A percentile compares a stretch with the other conserved stretches of the same genome.
These are phyloP conservation scores for Colletotrichum nymphaeae DNA, from an alignment of 2,329 filamentous ascomycete genomes.

Conservation along the genomic window DNA sequence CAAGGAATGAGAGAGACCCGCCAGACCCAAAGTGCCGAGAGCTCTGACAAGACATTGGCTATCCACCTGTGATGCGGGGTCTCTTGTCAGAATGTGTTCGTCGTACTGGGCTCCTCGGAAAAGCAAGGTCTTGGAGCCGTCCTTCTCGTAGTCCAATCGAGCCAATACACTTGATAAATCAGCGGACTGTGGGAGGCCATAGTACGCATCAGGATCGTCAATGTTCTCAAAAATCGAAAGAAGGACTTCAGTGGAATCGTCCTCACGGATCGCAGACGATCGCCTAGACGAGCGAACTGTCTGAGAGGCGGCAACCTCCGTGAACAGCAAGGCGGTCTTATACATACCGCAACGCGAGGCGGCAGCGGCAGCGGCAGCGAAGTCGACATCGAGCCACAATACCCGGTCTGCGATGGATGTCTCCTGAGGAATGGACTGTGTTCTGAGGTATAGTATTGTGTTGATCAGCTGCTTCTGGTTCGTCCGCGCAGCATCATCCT, in stretches of 20 bases:
- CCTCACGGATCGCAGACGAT: conserved; percentile 67
- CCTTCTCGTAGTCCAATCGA: conserved; percentile 88
- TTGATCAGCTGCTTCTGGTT: conserved; percentile 81
- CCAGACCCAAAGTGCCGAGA: conserved; percentile 83
- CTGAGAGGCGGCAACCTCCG: conserved; percentile 77
- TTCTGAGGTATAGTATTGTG: conserved; percentile 87
- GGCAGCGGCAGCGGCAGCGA: conserved; percentile 74
- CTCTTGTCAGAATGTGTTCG: conserved; percentile 76
- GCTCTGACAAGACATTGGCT: conserved; percentile 79
- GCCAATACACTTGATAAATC: conserved; percentile 82
- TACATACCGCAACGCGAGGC: conserved; percentile 85
- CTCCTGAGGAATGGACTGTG: conserved; percentile 80
- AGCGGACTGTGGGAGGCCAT: conserved; percentile 84
- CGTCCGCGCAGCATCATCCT: conserved; percentile 41
- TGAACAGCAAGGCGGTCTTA: conserved; percentile 86
- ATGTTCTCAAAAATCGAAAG: conserved; percentile 90
- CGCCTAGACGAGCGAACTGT: conserved; percentile 70
- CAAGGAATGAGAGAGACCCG: conserved; percentile 86
- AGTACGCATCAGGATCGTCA: conserved; percentile 96
- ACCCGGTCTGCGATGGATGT: conserved; percentile 81
- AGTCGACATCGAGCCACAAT: conserved; percentile 89
- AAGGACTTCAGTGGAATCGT: conserved; percentile 75
- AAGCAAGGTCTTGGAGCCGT: conserved; percentile 86
- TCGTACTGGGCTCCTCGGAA: conserved; percentile 94
- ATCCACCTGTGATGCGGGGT: conserved; percentile 68